Percentiles rank a stretch among this genome's conserved stretches.
phyloP scores from a whole-genome alignment of 2,329 filamentous ascomycete species.

The Nemania diffusa region DNA sequence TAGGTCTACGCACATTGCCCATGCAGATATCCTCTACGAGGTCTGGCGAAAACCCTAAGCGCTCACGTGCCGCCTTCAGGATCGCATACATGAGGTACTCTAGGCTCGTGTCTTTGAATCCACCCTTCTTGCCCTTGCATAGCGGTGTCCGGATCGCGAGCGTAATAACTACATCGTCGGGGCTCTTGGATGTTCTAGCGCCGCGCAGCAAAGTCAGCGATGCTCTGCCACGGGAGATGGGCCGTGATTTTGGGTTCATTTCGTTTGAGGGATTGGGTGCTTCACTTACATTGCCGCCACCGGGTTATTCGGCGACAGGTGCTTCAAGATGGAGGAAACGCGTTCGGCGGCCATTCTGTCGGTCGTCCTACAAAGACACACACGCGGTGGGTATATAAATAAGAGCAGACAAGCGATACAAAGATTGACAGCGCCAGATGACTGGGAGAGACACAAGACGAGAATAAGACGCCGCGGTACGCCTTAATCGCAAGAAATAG shows the following conservation, averaged over 20 bases:
- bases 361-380: neutral
- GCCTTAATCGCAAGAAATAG: neutral
- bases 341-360: conserved; percentile 81
- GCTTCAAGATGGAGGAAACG: conserved; percentile 86
- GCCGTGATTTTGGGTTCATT: neutral
- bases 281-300: conserved; percentile 78
- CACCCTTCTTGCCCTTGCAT: conserved; percentile 88
- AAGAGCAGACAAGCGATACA: neutral
- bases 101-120: conserved; percentile 92
- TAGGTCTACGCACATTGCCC: conserved; percentile 75
- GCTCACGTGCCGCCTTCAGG: conserved; percentile 77
- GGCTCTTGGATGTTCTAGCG: conserved; percentile 84
- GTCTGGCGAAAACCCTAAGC: conserved; percentile 80
- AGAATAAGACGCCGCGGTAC: neutral
- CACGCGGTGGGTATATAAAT: conserved; percentile 1
- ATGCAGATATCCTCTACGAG: conserved; percentile 90
- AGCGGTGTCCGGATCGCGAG: conserved; percentile 90
- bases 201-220: conserved; percentile 13
- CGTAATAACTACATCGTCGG: conserved; percentile 97
- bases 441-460: neutral
- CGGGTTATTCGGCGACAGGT: conserved; percentile 79
- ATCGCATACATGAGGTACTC: conserved; percentile 88
- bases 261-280: conserved; percentile 10
- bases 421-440: neutral
- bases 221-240: neutral